These are phyloP conservation scores for Podaxis mareebaensis DNA, from an alignment of 768 basidiomycete genomes.

Conservation along the genomic window DNA sequence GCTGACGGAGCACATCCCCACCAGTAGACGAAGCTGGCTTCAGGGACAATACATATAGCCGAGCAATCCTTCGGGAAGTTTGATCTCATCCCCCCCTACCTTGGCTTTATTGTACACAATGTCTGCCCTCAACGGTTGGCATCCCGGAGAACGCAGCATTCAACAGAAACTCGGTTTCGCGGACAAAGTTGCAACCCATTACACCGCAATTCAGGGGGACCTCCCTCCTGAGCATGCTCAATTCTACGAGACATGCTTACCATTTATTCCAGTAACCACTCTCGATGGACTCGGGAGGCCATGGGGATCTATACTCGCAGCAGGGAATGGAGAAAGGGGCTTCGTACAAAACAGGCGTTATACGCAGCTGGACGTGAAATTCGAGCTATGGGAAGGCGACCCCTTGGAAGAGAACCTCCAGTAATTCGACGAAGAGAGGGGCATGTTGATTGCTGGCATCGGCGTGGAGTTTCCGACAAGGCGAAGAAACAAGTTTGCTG, in stretches of 20 bases:
- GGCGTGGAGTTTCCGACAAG: constrained; percentile 60
- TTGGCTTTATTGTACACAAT: constrained; percentile 14
- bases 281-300: constrained; percentile 52
- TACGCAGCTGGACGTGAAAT: constrained; percentile 38
- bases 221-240: constrained; percentile 49
- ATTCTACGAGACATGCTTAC: constrained; percentile 49
- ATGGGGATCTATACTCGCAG: constrained; percentile 59
- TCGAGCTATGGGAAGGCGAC: constrained; percentile 54
- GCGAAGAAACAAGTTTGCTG: constrained; percentile 64
- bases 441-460: constrained; percentile 51
- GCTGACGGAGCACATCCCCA: not conserved
- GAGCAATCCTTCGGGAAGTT: constrained; percentile 25
- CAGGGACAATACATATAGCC: not conserved
- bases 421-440: constrained; percentile 20
- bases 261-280: constrained; percentile 58
- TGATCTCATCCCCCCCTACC: constrained; percentile 28
- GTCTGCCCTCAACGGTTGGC: constrained; percentile 43
- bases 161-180: constrained; percentile 48
- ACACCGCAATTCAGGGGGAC: constrained; percentile 40
- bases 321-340: constrained; percentile 42
- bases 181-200: constrained; percentile 30
- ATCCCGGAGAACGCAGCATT: constrained; percentile 51
- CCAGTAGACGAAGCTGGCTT: not conserved
- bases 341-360: constrained; percentile 41
- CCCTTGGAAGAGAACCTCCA: constrained; percentile 44